phyloP scores from a whole-genome alignment of 768 basidiomycete genomes.

The Termitomyces sp. region DNA sequence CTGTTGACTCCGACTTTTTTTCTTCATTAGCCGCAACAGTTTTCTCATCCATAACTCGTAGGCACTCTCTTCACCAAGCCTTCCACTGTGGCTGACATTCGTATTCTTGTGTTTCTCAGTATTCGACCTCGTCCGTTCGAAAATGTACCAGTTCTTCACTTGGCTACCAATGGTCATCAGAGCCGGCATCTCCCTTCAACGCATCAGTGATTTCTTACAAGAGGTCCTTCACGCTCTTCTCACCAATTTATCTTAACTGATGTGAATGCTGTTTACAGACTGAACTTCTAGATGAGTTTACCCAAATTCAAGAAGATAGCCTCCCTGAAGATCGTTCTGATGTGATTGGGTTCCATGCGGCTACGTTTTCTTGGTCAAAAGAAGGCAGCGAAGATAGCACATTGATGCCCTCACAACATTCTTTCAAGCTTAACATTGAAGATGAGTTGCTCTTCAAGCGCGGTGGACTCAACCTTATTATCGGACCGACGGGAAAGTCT shows the following conservation, averaged over 20 bases:
- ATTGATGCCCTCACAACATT: conserved; percentile 33
- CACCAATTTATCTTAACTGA: too few relatives aligned
- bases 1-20: too few relatives aligned
- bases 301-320: not conserved
- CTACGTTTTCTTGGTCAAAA: conserved; percentile 51
- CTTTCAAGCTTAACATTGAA: conserved; percentile 43
- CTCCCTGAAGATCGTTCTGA: conserved; percentile 5
- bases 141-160: conserved; percentile 30
- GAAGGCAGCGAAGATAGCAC: conserved; percentile 20
- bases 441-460: conserved; percentile 48
- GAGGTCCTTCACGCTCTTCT: conserved; percentile 19
- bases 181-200: conserved; percentile 60
- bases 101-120: conserved; percentile 23
- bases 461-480: conserved; percentile 46
- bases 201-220: conserved; percentile 35
- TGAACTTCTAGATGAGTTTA: conserved; percentile 1
- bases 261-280: not conserved
- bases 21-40: conserved; percentile 7
- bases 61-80: not conserved
- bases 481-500: conserved; percentile 47
- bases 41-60: conserved; percentile 13
- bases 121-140: conserved; percentile 52
- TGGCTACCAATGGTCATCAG: conserved; percentile 16
- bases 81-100: too few relatives aligned
- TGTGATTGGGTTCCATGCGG: conserved; percentile 44